A percentile compares a stretch with the other conserved stretches of the same genome.
Evolutionary conservation across 306 rosid species (phyloP).

Genomic region (Castanopsis chinensis): DNA sequence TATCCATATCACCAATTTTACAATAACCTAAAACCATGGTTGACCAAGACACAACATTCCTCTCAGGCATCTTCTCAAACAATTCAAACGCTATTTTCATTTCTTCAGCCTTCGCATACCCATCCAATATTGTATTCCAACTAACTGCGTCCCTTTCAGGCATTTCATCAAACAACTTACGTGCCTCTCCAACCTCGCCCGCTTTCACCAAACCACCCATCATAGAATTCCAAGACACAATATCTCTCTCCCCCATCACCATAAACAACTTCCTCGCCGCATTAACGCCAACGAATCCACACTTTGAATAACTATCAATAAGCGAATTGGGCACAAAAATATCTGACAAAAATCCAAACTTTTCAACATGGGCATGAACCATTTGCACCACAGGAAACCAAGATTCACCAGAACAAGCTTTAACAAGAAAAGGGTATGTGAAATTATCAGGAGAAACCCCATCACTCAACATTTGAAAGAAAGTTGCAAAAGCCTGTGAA

Average conservation of each 20-base stretch:
- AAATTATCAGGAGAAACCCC: slow-evolving; percentile 58
- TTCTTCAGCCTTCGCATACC: slow-evolving; percentile 51
- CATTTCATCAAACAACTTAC: slow-evolving; percentile 67
- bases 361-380: slow-evolving; percentile 64
- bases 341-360: slow-evolving; percentile 53
- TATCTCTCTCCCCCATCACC: slow-evolving; percentile 52
- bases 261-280: slow-evolving; percentile 52
- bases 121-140: slow-evolving; percentile 87
- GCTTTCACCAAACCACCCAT: slow-evolving; percentile 56
- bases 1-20: slow-evolving; percentile 62
- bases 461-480: slow-evolving; percentile 49
- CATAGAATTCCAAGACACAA: slow-evolving; percentile 72
- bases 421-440: slow-evolving; percentile 57
- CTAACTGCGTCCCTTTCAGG: slow-evolving; percentile 68
- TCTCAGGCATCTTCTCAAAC: slow-evolving; percentile 67
- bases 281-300: slow-evolving; percentile 50
- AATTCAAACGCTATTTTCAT: slow-evolving; percentile 62
- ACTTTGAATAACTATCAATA: slow-evolving; percentile 56
- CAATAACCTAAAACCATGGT: slow-evolving; percentile 70
- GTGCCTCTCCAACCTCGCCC: slow-evolving; percentile 46
- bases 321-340: slow-evolving; percentile 71
- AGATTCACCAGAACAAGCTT: slow-evolving; percentile 38
- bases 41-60: slow-evolving; percentile 75
- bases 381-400: slow-evolving; percentile 49
- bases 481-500: slow-evolving; percentile 37